Evolutionary conservation across 1,284 basidiomycete species (phyloP).

Genomic region (Termitomyces sp.): DNA sequence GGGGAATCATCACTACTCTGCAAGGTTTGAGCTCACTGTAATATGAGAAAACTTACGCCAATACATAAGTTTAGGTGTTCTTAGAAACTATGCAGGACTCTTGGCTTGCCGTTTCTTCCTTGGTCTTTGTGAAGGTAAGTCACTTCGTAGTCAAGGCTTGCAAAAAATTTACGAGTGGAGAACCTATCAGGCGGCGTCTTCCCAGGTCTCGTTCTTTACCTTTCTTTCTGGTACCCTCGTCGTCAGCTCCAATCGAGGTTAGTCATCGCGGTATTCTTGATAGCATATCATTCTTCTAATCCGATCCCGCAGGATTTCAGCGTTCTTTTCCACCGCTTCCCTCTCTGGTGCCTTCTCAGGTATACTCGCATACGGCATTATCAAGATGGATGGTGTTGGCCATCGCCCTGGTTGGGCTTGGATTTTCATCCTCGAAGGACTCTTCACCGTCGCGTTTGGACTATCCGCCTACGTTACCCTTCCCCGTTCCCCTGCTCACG

Average conservation of each 20-base stretch:
- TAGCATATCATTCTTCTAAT: background rate
- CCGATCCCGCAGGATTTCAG: slow-evolving; percentile 35
- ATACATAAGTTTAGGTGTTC: slow-evolving; percentile 37
- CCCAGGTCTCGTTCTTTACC: slow-evolving; percentile 57
- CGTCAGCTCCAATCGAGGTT: slow-evolving; percentile 51
- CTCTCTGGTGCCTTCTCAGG: slow-evolving; percentile 61
- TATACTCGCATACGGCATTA: slow-evolving; percentile 53
- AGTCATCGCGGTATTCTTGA: background rate
- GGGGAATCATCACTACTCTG: slow-evolving; percentile 51
- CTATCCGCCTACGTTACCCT: slow-evolving; percentile 37
- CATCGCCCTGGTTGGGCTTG: slow-evolving; percentile 37
- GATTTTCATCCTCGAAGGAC: slow-evolving; percentile 17
- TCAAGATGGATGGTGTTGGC: slow-evolving; percentile 46
- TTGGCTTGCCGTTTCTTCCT: slow-evolving; percentile 62
- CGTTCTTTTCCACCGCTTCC: slow-evolving; percentile 56
- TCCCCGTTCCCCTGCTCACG: slow-evolving; percentile 38
- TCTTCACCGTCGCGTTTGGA: slow-evolving; percentile 38
- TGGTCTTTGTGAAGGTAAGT: slow-evolving; percentile 56
- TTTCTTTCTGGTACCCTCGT: slow-evolving; percentile 55
- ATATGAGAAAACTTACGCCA: background rate
- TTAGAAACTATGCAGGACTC: slow-evolving; percentile 48
- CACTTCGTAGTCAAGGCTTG: background rate
- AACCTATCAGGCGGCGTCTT: slow-evolving; percentile 46
- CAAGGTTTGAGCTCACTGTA: slow-evolving; percentile 38
- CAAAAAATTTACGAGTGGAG: background rate